A percentile compares a stretch with the other conserved stretches of the same genome.
Conservation (phyloP, 176 grass and related monocot species). For the Rhynchospora breviuscula region DNA sequence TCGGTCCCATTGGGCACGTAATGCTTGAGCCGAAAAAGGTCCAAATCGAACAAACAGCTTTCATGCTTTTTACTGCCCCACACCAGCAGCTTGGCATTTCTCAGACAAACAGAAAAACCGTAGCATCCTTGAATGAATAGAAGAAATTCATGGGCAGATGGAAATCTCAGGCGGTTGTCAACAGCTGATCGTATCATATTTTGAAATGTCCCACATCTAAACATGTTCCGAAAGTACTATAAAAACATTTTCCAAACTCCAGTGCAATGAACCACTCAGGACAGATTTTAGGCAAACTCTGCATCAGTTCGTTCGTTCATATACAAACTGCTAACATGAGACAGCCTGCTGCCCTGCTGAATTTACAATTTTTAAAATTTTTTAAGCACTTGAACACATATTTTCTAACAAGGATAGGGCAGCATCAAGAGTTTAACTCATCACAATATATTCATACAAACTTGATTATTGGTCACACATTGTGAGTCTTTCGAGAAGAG, state of each 20-base stretch:
- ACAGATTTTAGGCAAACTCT: neutral
- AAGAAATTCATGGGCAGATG: conserved; percentile 1
- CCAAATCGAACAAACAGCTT: neutral
- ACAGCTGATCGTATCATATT: neutral
- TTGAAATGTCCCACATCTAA: neutral
- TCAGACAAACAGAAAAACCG: neutral
- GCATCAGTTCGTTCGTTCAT: neutral
- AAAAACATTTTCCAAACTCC: neutral
- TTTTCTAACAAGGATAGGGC: conserved; percentile 2
- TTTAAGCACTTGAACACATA: neutral
- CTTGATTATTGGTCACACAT: conserved; percentile 12
- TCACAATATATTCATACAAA: conserved; percentile 11
- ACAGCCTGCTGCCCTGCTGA: neutral
- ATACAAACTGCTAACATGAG: neutral
- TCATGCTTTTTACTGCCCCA: neutral
- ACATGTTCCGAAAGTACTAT: neutral
- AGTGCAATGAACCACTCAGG: neutral
- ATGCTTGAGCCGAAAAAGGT: neutral
- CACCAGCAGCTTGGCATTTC: neutral
- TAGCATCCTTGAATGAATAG: neutral
- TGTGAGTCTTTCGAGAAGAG: neutral
- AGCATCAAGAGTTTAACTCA: conserved; percentile 15
- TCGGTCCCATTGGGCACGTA: too few relatives aligned
- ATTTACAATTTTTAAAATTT: neutral
- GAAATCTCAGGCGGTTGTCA: neutral